Percentiles rank a stretch among this genome's conserved stretches.
These are phyloP conservation scores for Aspergillus ellipticus DNA, from an alignment of 495 filamentous ascomycete genomes.

Conservation along the genomic window DNA sequence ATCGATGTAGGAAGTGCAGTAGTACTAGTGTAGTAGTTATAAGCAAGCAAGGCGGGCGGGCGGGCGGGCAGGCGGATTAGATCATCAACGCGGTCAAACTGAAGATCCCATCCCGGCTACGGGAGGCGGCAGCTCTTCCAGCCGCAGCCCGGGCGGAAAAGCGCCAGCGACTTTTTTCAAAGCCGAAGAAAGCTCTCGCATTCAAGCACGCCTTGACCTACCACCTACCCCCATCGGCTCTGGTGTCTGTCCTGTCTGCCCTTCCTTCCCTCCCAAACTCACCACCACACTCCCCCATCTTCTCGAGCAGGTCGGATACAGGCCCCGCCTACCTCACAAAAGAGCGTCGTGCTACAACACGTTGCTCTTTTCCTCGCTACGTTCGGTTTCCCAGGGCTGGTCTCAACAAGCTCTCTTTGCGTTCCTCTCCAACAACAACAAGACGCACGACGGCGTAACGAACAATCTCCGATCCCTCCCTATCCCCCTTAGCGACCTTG, in stretches of 20 bases:
- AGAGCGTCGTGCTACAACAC: constrained; percentile 9
- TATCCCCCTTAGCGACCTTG: background rate
- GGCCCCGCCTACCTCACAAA: constrained; percentile 8
- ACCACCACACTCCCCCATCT: background rate
- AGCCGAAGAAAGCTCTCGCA: constrained; percentile 9
- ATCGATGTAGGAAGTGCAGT: too few relatives aligned
- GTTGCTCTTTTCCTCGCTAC: constrained; percentile 16
- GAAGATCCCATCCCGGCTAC: constrained; percentile 20
- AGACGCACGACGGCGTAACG: constrained; percentile 9
- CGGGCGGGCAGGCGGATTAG: background rate
- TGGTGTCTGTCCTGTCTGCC: constrained; percentile 4
- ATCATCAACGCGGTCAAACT: constrained; percentile 18
- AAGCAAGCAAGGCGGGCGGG: background rate
- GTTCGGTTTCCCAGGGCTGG: constrained; percentile 26
- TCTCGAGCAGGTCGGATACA: constrained; percentile 15
- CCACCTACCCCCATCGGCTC: constrained; percentile 2
- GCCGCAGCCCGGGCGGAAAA: constrained; percentile 25
- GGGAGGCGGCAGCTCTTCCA: constrained; percentile 29
- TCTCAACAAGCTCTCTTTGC: constrained; percentile 28
- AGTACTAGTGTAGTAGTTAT: too few relatives aligned
- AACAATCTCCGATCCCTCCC: constrained; percentile 2
- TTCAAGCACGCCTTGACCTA: constrained; percentile 3
- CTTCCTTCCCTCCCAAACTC: constrained; percentile 1
- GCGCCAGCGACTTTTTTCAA: constrained; percentile 33
- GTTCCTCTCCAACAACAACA: constrained; percentile 15